Evolutionary conservation across 2,329 filamentous ascomycete species (phyloP).

Genomic region (Fusarium albosuccineum): DNA sequence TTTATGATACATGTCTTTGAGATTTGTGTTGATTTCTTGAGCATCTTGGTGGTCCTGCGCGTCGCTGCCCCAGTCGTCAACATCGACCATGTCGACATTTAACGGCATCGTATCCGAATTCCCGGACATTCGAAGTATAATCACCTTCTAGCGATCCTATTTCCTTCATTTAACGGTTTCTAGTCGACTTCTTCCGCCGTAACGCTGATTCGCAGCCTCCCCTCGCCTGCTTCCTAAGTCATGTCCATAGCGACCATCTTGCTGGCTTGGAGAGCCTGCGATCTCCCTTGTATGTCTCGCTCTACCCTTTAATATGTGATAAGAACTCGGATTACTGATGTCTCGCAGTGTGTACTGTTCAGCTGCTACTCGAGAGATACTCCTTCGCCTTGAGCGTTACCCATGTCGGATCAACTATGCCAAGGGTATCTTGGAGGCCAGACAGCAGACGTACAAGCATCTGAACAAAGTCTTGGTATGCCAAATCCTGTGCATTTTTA

Average conservation of each 20-base stretch:
- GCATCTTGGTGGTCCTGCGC: not conserved
- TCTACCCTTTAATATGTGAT: not conserved
- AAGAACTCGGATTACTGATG: not conserved
- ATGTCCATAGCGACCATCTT: conserved; percentile 93
- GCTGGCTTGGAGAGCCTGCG: conserved; percentile 81
- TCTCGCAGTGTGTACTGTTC: conserved; percentile 82
- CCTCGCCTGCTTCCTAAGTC: conserved; percentile 88
- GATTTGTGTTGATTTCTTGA: not conserved
- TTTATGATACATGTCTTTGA: not conserved
- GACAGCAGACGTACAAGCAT: conserved; percentile 81
- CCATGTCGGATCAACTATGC: conserved; percentile 85
- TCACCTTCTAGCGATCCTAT: not conserved
- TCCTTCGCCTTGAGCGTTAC: conserved; percentile 83
- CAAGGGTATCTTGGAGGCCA: conserved; percentile 80
- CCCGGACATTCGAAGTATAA: conserved; percentile 76
- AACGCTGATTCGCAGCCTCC: conserved; percentile 69
- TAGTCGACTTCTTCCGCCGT: conserved; percentile 85
- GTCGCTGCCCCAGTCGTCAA: not conserved
- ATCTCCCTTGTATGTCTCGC: conserved; percentile 73
- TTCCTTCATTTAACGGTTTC: conserved; percentile 4
- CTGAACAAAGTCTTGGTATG: conserved; percentile 75
- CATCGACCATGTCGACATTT: conserved; percentile 78
- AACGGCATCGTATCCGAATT: conserved; percentile 81
- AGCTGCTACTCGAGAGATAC: conserved; percentile 81
- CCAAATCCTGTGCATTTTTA: not conserved